phyloP scores from a whole-genome alignment of 2,329 filamentous ascomycete species.

The Lachnellula arida region DNA sequence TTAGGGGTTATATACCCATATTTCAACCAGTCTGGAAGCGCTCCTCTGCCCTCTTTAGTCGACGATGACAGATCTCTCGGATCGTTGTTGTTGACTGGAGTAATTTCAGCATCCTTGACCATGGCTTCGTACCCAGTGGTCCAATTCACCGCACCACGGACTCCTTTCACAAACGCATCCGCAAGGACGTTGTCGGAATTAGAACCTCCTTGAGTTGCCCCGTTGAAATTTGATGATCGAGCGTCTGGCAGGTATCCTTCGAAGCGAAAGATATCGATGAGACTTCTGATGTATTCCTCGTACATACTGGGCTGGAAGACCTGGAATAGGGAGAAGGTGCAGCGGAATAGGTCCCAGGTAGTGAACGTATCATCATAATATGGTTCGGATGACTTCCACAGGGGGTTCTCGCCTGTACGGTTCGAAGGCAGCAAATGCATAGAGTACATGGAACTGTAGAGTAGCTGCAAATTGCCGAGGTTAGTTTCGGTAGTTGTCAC shows the following conservation, averaged over 20 bases:
- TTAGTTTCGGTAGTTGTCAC: slow-evolving; percentile 56
- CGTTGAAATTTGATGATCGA: slow-evolving; percentile 64
- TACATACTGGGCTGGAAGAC: slow-evolving; percentile 58
- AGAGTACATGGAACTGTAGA: slow-evolving; percentile 64
- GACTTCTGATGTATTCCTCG: slow-evolving; percentile 60
- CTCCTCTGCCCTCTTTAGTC: slow-evolving; percentile 63
- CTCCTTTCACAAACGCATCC: slow-evolving; percentile 66
- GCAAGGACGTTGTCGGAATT: slow-evolving; percentile 69
- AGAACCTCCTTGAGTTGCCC: slow-evolving; percentile 62
- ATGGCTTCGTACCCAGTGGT: slow-evolving; percentile 55
- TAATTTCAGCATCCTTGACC: slow-evolving; percentile 60
- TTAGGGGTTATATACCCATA: slow-evolving; percentile 61
- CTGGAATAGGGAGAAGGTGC: slow-evolving; percentile 58
- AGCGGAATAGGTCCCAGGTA: slow-evolving; percentile 60
- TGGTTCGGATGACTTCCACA: slow-evolving; percentile 58
- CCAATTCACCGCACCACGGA: slow-evolving; percentile 59
- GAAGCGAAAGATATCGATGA: slow-evolving; percentile 63
- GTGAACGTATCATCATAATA: slow-evolving; percentile 71
- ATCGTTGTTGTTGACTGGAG: slow-evolving; percentile 55
- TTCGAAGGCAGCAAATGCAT: slow-evolving; percentile 67
- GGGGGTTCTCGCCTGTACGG: slow-evolving; percentile 64
- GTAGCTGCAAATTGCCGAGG: slow-evolving; percentile 49
- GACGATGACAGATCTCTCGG: slow-evolving; percentile 48
- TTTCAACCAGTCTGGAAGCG: slow-evolving; percentile 62
- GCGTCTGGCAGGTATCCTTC: slow-evolving; percentile 63